These are phyloP conservation scores for Mariannaea sp. DNA, from an alignment of 2,329 filamentous ascomycete genomes.

Conservation along the genomic window DNA sequence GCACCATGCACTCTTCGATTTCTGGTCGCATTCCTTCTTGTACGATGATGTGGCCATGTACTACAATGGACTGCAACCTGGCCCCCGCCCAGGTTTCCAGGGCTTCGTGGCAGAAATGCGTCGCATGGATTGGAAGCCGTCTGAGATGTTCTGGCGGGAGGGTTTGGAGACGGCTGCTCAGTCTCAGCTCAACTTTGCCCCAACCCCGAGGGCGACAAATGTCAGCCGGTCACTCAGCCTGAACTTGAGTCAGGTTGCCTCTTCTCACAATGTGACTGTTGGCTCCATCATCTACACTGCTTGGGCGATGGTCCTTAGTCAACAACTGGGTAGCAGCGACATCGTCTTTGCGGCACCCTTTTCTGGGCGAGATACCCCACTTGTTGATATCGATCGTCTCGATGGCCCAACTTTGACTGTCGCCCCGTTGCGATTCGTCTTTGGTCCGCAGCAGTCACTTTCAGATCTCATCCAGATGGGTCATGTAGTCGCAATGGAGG, in stretches of 20 bases:
- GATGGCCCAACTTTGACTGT: constrained; percentile 25
- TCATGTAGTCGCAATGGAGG: neutral
- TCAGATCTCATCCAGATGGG: constrained; percentile 16
- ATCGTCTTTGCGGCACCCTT: constrained; percentile 25
- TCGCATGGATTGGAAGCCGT: neutral
- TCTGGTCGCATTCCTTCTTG: constrained; percentile 40
- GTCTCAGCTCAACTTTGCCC: constrained; percentile 11
- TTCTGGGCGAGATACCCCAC: constrained; percentile 23
- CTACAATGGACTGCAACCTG: neutral
- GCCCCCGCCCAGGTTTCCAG: neutral
- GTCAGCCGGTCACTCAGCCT: constrained; percentile 7
- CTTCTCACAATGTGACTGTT: constrained; percentile 4
- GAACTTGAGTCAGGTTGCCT: neutral
- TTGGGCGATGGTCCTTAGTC: constrained; percentile 23
- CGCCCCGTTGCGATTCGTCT: constrained; percentile 31
- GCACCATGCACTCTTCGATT: constrained; percentile 43
- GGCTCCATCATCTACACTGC: constrained; percentile 25
- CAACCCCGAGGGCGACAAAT: neutral
- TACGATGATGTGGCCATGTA: constrained; percentile 32
- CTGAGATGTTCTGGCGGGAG: constrained; percentile 8
- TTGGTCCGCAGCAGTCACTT: constrained; percentile 33
- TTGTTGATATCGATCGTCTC: constrained; percentile 11
- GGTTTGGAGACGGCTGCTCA: constrained; percentile 7
- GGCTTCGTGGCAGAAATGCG: constrained; percentile 9
- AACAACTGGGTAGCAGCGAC: constrained; percentile 7